These are phyloP conservation scores for Cinchona pubescens DNA, from an alignment of 257 asterid species.

Conservation along the genomic window DNA sequence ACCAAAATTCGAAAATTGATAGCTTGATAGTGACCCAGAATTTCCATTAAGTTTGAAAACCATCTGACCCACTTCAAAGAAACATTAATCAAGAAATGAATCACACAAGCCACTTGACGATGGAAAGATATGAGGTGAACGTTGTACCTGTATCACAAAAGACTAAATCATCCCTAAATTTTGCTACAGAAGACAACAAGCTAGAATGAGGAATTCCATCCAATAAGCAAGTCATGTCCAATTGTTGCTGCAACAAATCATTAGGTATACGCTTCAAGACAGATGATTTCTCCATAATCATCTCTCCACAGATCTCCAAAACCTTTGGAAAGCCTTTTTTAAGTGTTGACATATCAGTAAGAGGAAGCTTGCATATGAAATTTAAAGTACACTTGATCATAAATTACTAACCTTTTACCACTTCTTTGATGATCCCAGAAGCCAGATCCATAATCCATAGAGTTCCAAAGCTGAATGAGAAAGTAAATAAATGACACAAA, in stretches of 20 bases:
- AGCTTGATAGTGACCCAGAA: slow-evolving; percentile 51
- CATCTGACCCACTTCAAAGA: slow-evolving; percentile 70
- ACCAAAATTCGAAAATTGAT: slow-evolving; percentile 66
- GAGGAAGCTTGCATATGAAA: slow-evolving; percentile 12
- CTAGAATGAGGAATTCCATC: slow-evolving; percentile 65
- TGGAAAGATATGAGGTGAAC: slow-evolving; percentile 12
- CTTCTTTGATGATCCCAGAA: slow-evolving; percentile 60
- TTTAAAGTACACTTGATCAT: slow-evolving; percentile 1
- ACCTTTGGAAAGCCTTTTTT: slow-evolving; percentile 67
- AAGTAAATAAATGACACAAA: slow-evolving; percentile 7
- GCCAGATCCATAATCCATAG: slow-evolving; percentile 75
- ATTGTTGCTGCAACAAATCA: slow-evolving; percentile 56
- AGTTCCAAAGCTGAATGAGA: slow-evolving; percentile 61
- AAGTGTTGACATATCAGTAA: slow-evolving; percentile 36
- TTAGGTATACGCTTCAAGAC: slow-evolving; percentile 57
- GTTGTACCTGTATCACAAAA: slow-evolving; percentile 73
- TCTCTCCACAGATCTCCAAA: slow-evolving; percentile 71
- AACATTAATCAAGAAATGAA: slow-evolving; percentile 26
- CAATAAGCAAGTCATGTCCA: slow-evolving; percentile 28
- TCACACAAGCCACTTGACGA: slow-evolving; percentile 10
- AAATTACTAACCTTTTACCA: slow-evolving; percentile 57
- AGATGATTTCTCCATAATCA: slow-evolving; percentile 59
- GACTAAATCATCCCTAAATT: slow-evolving; percentile 48
- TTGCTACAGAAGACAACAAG: slow-evolving; percentile 67
- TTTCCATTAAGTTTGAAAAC: slow-evolving; percentile 50